Base-by-base conservation (phyloP, 2,329 filamentous ascomycete species). In the Juglanconis sp. region DNA sequence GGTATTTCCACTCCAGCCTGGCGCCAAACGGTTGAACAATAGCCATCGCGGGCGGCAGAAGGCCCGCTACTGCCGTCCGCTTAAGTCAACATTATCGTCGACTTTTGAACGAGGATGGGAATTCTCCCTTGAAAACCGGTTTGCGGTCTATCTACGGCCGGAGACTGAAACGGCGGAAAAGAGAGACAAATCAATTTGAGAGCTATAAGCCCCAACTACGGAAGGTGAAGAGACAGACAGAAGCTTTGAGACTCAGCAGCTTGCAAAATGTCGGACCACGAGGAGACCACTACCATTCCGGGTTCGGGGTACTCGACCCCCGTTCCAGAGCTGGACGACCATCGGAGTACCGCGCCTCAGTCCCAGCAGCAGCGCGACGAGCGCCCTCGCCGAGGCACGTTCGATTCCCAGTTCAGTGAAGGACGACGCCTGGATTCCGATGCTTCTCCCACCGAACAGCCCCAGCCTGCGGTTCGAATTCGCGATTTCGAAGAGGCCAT, bases 401-500 rank as follows among this genome's bases (percentile, higher is more conserved):
- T 91, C 65, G 89, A 90, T 65, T 91, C 88, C 57, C 78, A 90
- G 4, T 85, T 87, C 63, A 82, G 81, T 52, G 72, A 56, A 36
- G 54, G 79, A 56, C 77, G 79, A 42, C 79, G 82, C 30, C 57
- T 52, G 17, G 53, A 59, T 9, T 61, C 59, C 32, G 56, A 62
- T 32, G 61, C 67, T 79, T 64, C 72, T 77, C 32, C 69, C 76
- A 13, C 66, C 69, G 74, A 76, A 34, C 68, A 70, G 56, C 68
- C 73, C 54, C 71, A 73, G n/a, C 75, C 77, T n/a, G 78, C 76
- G 64, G 73, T 83, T 36, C 73, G 76, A 32, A 81, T 90, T 44
- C 86, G 91, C 59, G 92, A 96, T 71, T 96, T 96, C 66, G 93
- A 97, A 73, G 87, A 95, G 67, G 92, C 91, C 13, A 81, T 96